Conservation (phyloP, 495 filamentous ascomycete genomes). For the Neurospora sp. region DNA sequence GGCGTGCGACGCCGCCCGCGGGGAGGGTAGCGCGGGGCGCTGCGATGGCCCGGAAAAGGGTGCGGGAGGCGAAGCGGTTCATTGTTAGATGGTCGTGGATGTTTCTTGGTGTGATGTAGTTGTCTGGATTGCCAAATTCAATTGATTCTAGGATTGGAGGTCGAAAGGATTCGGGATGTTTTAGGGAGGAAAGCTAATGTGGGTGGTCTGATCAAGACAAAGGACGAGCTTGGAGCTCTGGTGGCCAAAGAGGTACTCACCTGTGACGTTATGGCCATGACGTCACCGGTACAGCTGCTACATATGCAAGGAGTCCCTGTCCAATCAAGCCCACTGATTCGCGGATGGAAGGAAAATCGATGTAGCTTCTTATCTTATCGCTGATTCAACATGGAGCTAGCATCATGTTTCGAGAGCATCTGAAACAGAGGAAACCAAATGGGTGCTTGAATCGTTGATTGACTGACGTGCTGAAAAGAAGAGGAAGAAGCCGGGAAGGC, state of each 20-base stretch:
- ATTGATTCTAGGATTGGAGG: not conserved
- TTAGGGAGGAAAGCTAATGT: not conserved
- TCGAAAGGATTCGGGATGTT: not conserved
- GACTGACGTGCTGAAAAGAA: too few species aligned
- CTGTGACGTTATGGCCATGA: not conserved
- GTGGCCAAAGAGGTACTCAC: not conserved
- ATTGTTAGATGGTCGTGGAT: not conserved
- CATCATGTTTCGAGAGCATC: too few species aligned
- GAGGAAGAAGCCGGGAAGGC: too few species aligned
- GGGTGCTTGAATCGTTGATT: too few species aligned
- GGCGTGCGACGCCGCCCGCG: not conserved
- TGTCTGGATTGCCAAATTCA: not conserved
- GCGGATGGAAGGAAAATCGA: not conserved
- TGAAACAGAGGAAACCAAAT: too few species aligned
- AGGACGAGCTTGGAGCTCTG: not conserved
- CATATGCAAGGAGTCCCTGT: not conserved
- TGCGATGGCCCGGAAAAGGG: not conserved
- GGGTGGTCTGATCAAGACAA: too few species aligned
- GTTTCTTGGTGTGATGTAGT: not conserved
- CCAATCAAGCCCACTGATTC: not conserved
- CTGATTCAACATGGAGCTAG: not conserved
- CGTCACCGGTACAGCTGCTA: not conserved
- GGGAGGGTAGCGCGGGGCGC: not conserved
- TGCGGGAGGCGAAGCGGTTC: constrained; percentile 5
- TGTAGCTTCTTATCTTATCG: not conserved